A percentile compares a stretch with the other conserved stretches of the same genome.
Conservation (phyloP, 352 stramenopile species). For the Globisporangium takayamanum region DNA sequence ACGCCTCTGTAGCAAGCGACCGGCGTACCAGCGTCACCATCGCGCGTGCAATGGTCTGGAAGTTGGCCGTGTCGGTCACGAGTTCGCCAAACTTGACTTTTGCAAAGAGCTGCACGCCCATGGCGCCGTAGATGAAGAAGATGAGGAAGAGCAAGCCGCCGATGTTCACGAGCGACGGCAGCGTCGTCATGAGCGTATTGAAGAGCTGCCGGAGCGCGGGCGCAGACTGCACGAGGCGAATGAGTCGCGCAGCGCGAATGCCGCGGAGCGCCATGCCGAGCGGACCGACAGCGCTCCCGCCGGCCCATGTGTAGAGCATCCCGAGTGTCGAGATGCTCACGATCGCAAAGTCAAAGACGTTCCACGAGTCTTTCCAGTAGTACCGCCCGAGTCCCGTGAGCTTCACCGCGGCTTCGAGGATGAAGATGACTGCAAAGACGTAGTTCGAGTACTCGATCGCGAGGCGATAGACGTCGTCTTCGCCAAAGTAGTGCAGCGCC, state of each 20-base stretch:
- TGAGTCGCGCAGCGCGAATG: conserved; percentile 74
- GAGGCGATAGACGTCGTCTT: conserved; percentile 54
- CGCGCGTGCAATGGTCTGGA: conserved; percentile 74
- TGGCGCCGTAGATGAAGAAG: conserved; percentile 90
- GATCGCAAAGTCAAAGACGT: conserved; percentile 79
- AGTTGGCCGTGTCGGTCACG: conserved; percentile 79
- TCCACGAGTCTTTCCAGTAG: conserved; percentile 82
- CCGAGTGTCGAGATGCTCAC: conserved; percentile 43
- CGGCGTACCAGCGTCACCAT: conserved; percentile 47
- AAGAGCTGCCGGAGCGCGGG: conserved; percentile 80
- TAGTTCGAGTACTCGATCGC: conserved; percentile 73
- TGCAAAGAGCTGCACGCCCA: conserved; percentile 88
- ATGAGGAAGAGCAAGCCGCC: conserved; percentile 81
- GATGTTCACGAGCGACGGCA: conserved; percentile 87
- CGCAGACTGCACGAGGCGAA: conserved; percentile 67
- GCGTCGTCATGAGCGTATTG: conserved; percentile 81
- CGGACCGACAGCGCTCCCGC: conserved; percentile 34
- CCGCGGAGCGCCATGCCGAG: conserved; percentile 66
- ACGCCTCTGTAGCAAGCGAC: not conserved
- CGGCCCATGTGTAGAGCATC: conserved; percentile 41
- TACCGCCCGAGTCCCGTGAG: conserved; percentile 63
- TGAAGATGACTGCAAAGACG: conserved; percentile 81
- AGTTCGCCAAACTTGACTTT: conserved; percentile 66
- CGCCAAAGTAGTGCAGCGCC: conserved; percentile 78
- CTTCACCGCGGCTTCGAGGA: conserved; percentile 78